Conservation (phyloP, 345 rosid genomes). For the Aurinia saxatilis region DNA sequence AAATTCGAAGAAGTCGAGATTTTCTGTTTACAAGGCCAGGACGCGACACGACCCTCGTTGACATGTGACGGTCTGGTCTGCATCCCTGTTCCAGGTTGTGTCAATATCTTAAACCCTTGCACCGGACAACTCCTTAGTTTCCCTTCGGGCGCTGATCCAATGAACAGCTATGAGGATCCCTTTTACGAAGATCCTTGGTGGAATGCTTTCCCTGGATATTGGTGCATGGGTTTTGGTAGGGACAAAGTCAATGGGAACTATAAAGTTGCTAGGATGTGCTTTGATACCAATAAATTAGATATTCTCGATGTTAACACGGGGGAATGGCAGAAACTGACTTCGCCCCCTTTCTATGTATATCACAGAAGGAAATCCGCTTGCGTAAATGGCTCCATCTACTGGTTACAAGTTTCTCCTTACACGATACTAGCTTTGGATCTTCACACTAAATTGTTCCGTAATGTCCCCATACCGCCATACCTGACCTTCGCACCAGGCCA, state of each 20-base stretch:
- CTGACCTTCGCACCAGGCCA: neutral
- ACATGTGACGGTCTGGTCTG: conserved; percentile 7
- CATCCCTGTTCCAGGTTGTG: neutral
- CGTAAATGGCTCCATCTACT: conserved; percentile 4
- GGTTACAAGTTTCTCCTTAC: neutral
- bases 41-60: neutral
- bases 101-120: conserved; percentile 3
- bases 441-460: neutral
- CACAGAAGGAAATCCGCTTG: neutral
- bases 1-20: neutral
- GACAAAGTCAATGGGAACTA: neutral
- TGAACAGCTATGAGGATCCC: neutral
- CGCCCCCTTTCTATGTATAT: neutral
- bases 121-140: neutral
- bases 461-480: neutral
- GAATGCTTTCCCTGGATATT: neutral
- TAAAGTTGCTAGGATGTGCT: conserved; percentile 1
- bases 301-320: conserved; percentile 3
- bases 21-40: neutral
- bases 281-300: neutral
- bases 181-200: neutral
- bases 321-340: neutral
- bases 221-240: neutral
- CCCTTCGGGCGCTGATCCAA: neutral
- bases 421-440: conserved; percentile 1